Evolutionary conservation across 352 stramenopile species (phyloP).

Genomic region (Phytophthora sp.): DNA sequence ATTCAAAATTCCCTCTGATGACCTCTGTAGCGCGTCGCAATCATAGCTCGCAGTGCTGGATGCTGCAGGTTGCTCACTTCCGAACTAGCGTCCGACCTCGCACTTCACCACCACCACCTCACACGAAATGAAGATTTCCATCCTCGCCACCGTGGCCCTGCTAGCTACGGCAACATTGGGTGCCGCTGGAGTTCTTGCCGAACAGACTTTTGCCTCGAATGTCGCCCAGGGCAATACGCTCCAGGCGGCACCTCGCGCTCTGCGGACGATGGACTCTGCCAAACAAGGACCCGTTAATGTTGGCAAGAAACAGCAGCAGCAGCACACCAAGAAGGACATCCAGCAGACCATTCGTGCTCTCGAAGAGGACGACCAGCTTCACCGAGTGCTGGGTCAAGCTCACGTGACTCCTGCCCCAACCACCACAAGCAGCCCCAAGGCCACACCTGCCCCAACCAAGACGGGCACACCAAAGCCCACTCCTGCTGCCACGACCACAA

Average conservation of each 20-base stretch:
- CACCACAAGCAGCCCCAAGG: not conserved
- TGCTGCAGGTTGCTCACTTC: slow-evolving; percentile 4
- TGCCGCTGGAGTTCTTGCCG: slow-evolving; percentile 1
- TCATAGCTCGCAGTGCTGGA: too few relatives aligned
- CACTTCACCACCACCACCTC: not conserved
- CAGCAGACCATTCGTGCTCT: slow-evolving; percentile 2
- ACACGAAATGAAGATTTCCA: slow-evolving; percentile 16
- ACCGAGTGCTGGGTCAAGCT: slow-evolving; percentile 6
- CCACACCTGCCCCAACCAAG: slow-evolving; percentile 14
- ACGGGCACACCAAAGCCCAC: slow-evolving; percentile 1
- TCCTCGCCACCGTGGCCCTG: slow-evolving; percentile 8
- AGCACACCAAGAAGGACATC: not conserved
- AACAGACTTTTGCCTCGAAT: not conserved
- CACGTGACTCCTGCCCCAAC: slow-evolving; percentile 6
- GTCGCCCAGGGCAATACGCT: not conserved
- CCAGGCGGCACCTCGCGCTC: slow-evolving; percentile 5
- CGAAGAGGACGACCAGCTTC: not conserved
- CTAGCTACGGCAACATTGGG: slow-evolving; percentile 5
- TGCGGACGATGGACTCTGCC: slow-evolving; percentile 1
- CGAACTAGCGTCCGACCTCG: slow-evolving; percentile 2
- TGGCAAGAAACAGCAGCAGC: not conserved
- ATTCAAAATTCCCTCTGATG: not conserved
- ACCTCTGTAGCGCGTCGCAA: too few relatives aligned
- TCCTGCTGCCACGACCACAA: slow-evolving; percentile 3
- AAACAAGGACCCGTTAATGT: slow-evolving; percentile 1